Evolutionary conservation across 257 asterid genomes (phyloP), one percentile per base, ranked within the genome.

Genomic region (Forsythia viridissima): DNA sequence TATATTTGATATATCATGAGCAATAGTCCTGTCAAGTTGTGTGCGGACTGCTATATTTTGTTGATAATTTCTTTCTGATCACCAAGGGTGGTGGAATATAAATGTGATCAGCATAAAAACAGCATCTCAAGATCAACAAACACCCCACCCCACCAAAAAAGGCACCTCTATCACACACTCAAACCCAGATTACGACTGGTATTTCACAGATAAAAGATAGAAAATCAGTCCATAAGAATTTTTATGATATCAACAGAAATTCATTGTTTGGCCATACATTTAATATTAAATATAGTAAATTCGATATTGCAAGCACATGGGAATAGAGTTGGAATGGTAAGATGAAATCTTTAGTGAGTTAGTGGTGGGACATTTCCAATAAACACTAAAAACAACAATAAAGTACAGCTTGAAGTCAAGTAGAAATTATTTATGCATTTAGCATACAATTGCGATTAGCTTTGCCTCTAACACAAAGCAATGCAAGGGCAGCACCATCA

Each of bases 21-120:
- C 21, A 30, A 59, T 59, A n/a, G 36, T 73, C 42, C n/a, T 72
- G 72, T 24, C 41, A 75, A 34, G 74, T 77, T 36, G 36, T 6
- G 21, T 34, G 20, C 46, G 16, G 21, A 40, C 34, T 12, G 24
- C 51, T 79, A 10, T 63, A 79, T 43, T 72, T 34, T 71, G 48
- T 15, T 51, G 41, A 16, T 24, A 40, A 40, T 78, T 71, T 55
- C 63, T 57, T 18, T 24, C 30, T 4, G 13, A 70, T n/a, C 15
- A 12, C 36, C 67, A 59, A 9, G 21, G 67, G 36, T 59, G 36
- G 30, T 59, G 36, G 67, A 59, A 7, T 20, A 59, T 10, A 3
- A n/a, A 57, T 59, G 34, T 59, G 11, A 20, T 34, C 21, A 59
- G 67, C 67, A 59, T 7, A 59, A 48, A 20, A 20, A n/a, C 67